Percentiles rank a stretch among this genome's conserved stretches.
Conservation (phyloP, 495 filamentous ascomycete species). For the Aspergillus saccharolyticus region DNA sequence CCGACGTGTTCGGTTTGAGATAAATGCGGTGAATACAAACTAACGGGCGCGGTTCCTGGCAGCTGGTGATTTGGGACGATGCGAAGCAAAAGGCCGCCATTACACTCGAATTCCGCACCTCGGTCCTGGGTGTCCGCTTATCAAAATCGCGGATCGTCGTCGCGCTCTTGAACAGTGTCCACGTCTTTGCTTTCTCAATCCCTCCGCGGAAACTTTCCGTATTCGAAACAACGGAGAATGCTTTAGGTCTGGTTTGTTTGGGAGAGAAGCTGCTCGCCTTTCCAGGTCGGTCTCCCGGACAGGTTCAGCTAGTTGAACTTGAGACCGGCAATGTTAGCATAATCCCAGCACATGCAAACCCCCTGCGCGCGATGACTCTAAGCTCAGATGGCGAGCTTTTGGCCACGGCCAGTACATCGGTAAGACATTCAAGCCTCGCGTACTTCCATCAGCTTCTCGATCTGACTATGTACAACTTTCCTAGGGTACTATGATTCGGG, state of each 20-base stretch:
- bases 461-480: background rate
- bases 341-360: slow-evolving; percentile 81
- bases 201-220: slow-evolving; percentile 65
- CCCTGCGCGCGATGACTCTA: slow-evolving; percentile 72
- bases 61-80: slow-evolving; percentile 93
- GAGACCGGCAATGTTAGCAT: slow-evolving; percentile 83
- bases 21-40: background rate
- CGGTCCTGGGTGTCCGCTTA: slow-evolving; percentile 71
- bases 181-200: slow-evolving; percentile 77
- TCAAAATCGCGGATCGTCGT: slow-evolving; percentile 76
- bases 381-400: slow-evolving; percentile 76
- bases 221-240: slow-evolving; percentile 86
- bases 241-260: slow-evolving; percentile 73
- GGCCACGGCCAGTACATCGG: slow-evolving; percentile 86
- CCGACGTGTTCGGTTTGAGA: background rate
- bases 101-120: slow-evolving; percentile 68
- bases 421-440: slow-evolving; percentile 29
- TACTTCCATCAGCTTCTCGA: background rate
- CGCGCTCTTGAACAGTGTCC: slow-evolving; percentile 74
- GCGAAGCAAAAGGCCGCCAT: slow-evolving; percentile 68
- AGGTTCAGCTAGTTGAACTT: slow-evolving; percentile 87
- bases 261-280: slow-evolving; percentile 69
- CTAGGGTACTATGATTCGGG: slow-evolving; percentile 80
- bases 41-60: slow-evolving; percentile 6
- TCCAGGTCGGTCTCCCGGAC: slow-evolving; percentile 77